Conservation (phyloP, 352 stramenopile genomes). For the Phytophthora megakarya region DNA sequence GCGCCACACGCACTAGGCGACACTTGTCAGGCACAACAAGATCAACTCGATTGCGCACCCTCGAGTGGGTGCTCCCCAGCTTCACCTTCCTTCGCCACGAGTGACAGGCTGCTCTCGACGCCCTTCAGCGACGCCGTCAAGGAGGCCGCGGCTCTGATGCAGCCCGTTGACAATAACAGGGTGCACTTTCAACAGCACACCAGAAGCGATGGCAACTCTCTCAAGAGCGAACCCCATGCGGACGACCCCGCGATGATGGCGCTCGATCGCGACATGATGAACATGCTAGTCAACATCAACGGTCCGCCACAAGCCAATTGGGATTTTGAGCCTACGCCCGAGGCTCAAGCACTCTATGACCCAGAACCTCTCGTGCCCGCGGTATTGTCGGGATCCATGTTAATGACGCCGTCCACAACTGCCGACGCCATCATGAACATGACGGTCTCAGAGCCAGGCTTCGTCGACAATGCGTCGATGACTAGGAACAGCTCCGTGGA, state of each 20-base stretch:
- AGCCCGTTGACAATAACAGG: conserved; percentile 13
- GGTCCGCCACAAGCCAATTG: conserved; percentile 22
- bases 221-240: conserved; percentile 10
- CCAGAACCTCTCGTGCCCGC: conserved; percentile 5
- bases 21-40: conserved; percentile 10
- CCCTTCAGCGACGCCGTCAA: conserved; percentile 16
- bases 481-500: conserved; percentile 2
- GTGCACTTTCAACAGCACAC: not conserved
- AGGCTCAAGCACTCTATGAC: conserved; percentile 16
- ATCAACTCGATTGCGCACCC: conserved; percentile 17
- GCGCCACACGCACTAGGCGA: conserved; percentile 18
- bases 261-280: conserved; percentile 41
- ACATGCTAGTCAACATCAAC: conserved; percentile 38
- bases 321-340: conserved; percentile 15
- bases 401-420: conserved; percentile 11
- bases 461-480: conserved; percentile 6
- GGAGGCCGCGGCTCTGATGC: conserved; percentile 12
- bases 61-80: conserved; percentile 24
- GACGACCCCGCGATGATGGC: conserved; percentile 16
- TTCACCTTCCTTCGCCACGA: conserved; percentile 20
- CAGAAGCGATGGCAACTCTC: not conserved
- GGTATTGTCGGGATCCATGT: conserved; percentile 16
- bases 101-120: conserved; percentile 14
- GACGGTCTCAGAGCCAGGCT: conserved; percentile 1
- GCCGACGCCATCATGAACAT: conserved; percentile 24